Percentiles rank a stretch among this genome's conserved stretches.
phyloP scores from a whole-genome alignment of 2,329 filamentous ascomycete species.

The Calonectria honghensis region DNA sequence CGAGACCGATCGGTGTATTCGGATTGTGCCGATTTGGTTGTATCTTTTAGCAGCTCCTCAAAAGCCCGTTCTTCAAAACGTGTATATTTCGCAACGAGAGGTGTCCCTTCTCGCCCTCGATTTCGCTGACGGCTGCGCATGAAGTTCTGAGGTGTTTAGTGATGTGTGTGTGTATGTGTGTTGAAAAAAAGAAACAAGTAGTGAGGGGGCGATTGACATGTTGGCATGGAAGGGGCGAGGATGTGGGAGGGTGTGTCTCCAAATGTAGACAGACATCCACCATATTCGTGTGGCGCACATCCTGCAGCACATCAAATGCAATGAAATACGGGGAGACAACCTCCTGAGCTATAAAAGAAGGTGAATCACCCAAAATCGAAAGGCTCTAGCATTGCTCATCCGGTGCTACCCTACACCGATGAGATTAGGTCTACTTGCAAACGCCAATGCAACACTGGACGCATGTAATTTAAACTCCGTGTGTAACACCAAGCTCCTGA shows the following conservation, averaged over 20 bases:
- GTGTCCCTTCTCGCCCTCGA: not conserved
- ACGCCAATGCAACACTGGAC: not conserved
- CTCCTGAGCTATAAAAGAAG: not conserved
- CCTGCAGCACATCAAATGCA: not conserved
- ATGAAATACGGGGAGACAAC: not conserved
- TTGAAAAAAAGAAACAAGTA: not conserved
- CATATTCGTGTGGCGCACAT: not conserved
- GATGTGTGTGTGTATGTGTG: no score
- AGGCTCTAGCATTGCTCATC: not conserved
- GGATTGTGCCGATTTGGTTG: not conserved
- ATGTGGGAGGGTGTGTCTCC: not conserved
- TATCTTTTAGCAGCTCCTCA: not conserved
- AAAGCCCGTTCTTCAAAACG: not conserved
- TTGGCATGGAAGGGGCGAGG: not conserved
- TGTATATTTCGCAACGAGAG: not conserved
- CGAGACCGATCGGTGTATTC: not conserved
- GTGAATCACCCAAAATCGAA: not conserved
- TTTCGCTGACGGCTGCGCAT: slow-evolving; percentile 19
- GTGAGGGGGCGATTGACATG: not conserved
- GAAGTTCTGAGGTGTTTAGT: slow-evolving; percentile 6
- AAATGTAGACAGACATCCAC: not conserved
- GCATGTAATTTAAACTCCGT: not conserved
- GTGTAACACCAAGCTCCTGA: not conserved
- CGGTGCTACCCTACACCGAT: not conserved
- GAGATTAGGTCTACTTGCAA: not conserved